phyloP scores from a whole-genome alignment of 176 grass and related monocot genomes.

The sorghum (Sorghum bicolor) region Sorghum_bicolor_NCBIv3 NC_012874.2:15214501-15215000 shows the following conservation, averaged over 20 bases:
- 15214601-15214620: neutral
- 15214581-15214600: neutral
- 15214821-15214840: neutral
- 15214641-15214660: neutral
- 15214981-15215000: too few species aligned
- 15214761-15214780: neutral
- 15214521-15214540: neutral
- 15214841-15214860: neutral
- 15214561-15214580: constrained; percentile 16
- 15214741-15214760: neutral
- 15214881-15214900: neutral
- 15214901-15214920: neutral
- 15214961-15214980: neutral
- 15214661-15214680: constrained; percentile 19
- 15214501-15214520: constrained; percentile 24
- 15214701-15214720: constrained; percentile 10
- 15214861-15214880: neutral
- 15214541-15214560: constrained; percentile 25
- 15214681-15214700: constrained; percentile 8
- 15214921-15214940: neutral
- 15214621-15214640: neutral
- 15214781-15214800: neutral
- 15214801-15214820: neutral
- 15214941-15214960: neutral
- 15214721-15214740: neutral